phyloP scores from a whole-genome alignment of 1,284 basidiomycete species.

The Sutorius eximius region DNA sequence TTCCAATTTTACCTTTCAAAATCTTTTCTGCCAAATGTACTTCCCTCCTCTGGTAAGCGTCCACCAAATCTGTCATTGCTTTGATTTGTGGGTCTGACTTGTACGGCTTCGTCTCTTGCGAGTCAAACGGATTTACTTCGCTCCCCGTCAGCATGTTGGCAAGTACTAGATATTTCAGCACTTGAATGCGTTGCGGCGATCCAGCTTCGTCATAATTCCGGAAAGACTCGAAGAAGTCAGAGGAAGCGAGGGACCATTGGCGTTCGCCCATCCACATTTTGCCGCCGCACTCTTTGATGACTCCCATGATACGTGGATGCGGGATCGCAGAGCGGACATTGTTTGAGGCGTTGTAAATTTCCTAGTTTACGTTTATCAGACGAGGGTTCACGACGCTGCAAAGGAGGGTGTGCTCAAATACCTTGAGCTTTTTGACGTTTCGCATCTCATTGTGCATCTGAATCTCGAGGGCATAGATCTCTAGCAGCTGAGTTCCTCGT shows the following conservation, averaged over 20 bases:
- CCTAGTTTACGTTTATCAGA: conserved; percentile 45
- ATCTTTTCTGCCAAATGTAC: conserved; percentile 97
- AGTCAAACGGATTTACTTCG: conserved; percentile 99
- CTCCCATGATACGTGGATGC: conserved; percentile 97
- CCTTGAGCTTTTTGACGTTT: conserved; percentile 95
- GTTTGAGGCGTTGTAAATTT: conserved; percentile 95
- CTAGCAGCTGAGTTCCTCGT: conserved; percentile 90
- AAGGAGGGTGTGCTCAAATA: conserved; percentile 26
- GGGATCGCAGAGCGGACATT: conserved; percentile 95
- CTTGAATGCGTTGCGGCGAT: conserved; percentile 93
- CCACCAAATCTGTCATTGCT: conserved; percentile 96
- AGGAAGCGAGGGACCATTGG: conserved; percentile 96
- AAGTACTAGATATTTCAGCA: conserved; percentile 96
- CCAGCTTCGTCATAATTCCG: conserved; percentile 98
- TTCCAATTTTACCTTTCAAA: conserved; percentile 63
- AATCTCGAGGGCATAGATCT: conserved; percentile 98
- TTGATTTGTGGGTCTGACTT: conserved; percentile 96
- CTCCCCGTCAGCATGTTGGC: conserved; percentile 98
- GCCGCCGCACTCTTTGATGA: conserved; percentile 98
- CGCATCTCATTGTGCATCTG: conserved; percentile 98
- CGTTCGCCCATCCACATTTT: conserved; percentile 99
- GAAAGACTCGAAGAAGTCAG: conserved; percentile 99
- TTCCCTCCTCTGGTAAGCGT: conserved; percentile 94
- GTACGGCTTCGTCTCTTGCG: conserved; percentile 99
- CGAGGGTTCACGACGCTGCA: neutral